These are phyloP conservation scores for Tulasnella sp. DNA, from an alignment of 768 basidiomycete species.

Conservation along the genomic window DNA sequence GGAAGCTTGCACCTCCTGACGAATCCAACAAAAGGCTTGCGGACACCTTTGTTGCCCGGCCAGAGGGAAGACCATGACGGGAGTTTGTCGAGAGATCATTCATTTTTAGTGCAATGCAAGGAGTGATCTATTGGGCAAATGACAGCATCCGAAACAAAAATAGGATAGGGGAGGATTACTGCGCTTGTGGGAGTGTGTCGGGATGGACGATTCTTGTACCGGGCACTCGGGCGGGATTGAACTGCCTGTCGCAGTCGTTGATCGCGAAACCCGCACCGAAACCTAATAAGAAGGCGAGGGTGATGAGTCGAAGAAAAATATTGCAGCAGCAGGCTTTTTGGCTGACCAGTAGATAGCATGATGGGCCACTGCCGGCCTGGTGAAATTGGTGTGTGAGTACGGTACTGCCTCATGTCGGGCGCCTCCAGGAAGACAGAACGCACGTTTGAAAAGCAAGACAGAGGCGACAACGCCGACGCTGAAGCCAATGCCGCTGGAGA, in stretches of 20 bases:
- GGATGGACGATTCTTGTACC: slow-evolving; percentile 62
- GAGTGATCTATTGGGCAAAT: background rate
- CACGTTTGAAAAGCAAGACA: slow-evolving; percentile 85
- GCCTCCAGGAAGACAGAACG: slow-evolving; percentile 29
- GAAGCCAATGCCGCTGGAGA: slow-evolving; percentile 72
- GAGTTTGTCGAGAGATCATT: background rate
- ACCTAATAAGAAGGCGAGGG: slow-evolving; percentile 34
- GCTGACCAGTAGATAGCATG: slow-evolving; percentile 51
- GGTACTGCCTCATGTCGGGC: background rate
- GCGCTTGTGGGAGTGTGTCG: background rate
- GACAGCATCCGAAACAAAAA: background rate
- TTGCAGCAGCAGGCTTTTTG: too few species aligned
- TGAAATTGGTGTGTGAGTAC: background rate
- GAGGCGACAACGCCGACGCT: slow-evolving; percentile 82
- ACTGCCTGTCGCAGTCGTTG: slow-evolving; percentile 86
- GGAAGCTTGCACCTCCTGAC: slow-evolving; percentile 23
- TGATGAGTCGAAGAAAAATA: background rate
- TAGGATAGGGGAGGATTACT: background rate
- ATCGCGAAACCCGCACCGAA: slow-evolving; percentile 84
- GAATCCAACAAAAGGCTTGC: slow-evolving; percentile 12
- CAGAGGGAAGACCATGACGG: background rate
- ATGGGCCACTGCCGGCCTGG: slow-evolving; percentile 90
- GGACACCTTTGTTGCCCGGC: slow-evolving; percentile 5
- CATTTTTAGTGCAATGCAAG: background rate
- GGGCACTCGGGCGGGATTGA: slow-evolving; percentile 83